phyloP scores from a whole-genome alignment of 1,284 basidiomycete genomes.

The Ustilago esculenta region DNA sequence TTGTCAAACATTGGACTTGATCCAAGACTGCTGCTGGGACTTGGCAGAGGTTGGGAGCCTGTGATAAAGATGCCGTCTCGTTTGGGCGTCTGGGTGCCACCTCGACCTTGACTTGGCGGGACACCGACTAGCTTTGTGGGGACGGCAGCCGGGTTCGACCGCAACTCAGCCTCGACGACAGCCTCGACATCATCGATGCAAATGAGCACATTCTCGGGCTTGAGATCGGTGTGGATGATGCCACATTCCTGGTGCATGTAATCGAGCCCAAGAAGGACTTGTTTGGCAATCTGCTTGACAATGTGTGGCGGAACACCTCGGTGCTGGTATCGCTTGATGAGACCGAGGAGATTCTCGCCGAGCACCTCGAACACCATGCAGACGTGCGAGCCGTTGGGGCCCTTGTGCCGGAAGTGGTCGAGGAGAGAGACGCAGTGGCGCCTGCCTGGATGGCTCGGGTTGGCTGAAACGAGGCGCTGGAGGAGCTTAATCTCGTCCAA shows the following conservation, averaged over 20 bases:
- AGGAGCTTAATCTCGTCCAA: conserved; percentile 98
- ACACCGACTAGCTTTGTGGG: conserved; percentile 88
- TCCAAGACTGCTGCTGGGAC: conserved; percentile 78
- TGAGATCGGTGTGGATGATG: conserved; percentile 84
- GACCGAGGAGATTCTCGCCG: conserved; percentile 94
- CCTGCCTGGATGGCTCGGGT: conserved; percentile 70
- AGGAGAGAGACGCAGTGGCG: conserved; percentile 86
- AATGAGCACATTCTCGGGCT: conserved; percentile 97
- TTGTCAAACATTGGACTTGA: conserved; percentile 85
- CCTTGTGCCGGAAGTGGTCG: conserved; percentile 95
- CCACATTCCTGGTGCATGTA: conserved; percentile 98
- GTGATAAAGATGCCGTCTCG: conserved; percentile 89
- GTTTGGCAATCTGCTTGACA: conserved; percentile 96
- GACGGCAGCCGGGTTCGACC: conserved; percentile 72
- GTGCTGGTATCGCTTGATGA: conserved; percentile 95
- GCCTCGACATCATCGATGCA: conserved; percentile 96
- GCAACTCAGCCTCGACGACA: conserved; percentile 87
- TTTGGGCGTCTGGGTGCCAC: conserved; percentile 95
- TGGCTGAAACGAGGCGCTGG: conserved; percentile 90
- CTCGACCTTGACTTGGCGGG: conserved; percentile 90
- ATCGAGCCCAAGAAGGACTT: conserved; percentile 91
- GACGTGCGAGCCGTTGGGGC: conserved; percentile 94
- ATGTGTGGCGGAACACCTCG: conserved; percentile 93
- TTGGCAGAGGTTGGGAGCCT: conserved; percentile 88
- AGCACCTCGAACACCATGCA: conserved; percentile 99